Conservation (phyloP, 2,329 filamentous ascomycete genomes). For the Thermothelomyces thermophilus region DNA sequence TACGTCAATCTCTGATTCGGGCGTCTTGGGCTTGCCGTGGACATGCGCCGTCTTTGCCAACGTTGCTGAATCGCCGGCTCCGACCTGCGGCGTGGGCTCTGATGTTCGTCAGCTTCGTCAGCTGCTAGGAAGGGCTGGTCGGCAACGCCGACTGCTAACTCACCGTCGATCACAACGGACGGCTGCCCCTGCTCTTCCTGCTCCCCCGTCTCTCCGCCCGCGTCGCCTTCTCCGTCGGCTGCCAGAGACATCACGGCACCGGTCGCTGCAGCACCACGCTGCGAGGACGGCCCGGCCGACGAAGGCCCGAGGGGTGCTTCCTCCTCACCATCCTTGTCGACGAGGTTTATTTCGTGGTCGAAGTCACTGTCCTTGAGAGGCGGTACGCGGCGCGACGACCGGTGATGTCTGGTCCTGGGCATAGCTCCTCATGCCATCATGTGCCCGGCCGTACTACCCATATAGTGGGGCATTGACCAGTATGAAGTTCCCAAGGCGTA, state of each 20-base stretch:
- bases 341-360: slow-evolving; percentile 64
- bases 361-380: slow-evolving; percentile 55
- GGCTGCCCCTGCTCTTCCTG: slow-evolving; percentile 7
- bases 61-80: slow-evolving; percentile 9
- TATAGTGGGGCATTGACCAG: slow-evolving; percentile 6
- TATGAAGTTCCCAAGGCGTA: not conserved
- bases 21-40: slow-evolving; percentile 34
- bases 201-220: not conserved
- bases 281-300: slow-evolving; percentile 15
- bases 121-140: not conserved
- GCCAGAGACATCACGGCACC: not conserved
- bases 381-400: slow-evolving; percentile 49
- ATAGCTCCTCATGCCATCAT: slow-evolving; percentile 28
- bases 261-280: not conserved
- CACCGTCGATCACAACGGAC: slow-evolving; percentile 19
- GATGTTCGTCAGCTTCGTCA: not conserved
- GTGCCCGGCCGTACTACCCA: not conserved
- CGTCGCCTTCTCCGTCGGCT: not conserved
- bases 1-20: slow-evolving; percentile 65
- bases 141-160: not conserved
- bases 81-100: slow-evolving; percentile 20
- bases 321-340: slow-evolving; percentile 35
- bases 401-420: slow-evolving; percentile 33
- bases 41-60: slow-evolving; percentile 16
- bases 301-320: slow-evolving; percentile 7